phyloP scores from a whole-genome alignment of 257 asterid genomes.

The Penstemon davidsonii region DNA sequence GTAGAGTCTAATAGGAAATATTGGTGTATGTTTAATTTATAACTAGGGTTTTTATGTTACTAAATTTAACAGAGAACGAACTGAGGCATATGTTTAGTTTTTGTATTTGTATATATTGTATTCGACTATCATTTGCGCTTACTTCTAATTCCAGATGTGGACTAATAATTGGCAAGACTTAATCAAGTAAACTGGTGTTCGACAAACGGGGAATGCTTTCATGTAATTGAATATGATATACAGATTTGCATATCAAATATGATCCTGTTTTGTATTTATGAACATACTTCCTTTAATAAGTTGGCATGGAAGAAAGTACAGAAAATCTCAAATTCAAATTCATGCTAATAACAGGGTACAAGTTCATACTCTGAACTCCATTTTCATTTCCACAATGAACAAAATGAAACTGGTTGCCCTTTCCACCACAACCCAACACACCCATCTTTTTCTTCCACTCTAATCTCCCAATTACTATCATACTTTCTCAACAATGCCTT shows the following conservation, averaged over 20 bases:
- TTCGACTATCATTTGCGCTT: background rate
- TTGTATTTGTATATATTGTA: too few species aligned
- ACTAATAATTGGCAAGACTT: background rate
- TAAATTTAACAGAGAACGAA: background rate
- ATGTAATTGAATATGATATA: too few species aligned
- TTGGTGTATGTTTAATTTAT: conserved; percentile 2
- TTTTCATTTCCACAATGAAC: conserved; percentile 60
- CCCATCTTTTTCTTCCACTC: conserved; percentile 58
- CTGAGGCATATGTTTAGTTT: background rate
- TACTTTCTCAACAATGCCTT: conserved; percentile 73
- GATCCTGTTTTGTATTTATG: background rate
- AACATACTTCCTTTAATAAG: background rate
- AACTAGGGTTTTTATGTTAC: background rate
- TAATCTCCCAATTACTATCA: conserved; percentile 75
- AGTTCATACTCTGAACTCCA: conserved; percentile 28
- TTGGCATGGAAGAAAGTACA: background rate
- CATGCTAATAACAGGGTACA: background rate
- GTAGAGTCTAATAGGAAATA: background rate
- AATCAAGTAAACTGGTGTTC: too few species aligned
- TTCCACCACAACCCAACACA: conserved; percentile 74
- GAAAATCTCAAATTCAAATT: conserved; percentile 14
- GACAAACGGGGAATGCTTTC: too few species aligned
- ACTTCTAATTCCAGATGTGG: background rate
- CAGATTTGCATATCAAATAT: too few species aligned
- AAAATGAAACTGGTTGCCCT: conserved; percentile 77